Percentiles rank a stretch among this genome's conserved stretches.
Conservation (phyloP, 2,329 filamentous ascomycete genomes). For the Byssochlamys sp. region DNA sequence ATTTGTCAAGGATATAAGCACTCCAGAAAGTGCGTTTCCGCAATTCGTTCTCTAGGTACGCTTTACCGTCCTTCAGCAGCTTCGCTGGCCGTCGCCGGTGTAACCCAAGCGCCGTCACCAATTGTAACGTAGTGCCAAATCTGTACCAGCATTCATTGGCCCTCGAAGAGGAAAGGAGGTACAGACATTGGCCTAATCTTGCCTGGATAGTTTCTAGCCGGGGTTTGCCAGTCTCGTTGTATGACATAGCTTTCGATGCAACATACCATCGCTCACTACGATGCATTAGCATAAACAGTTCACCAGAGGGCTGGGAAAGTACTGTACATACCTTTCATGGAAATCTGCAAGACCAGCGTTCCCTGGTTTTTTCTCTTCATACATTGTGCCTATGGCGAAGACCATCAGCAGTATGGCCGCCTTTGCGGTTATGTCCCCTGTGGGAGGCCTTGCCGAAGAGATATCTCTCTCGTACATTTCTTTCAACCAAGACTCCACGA, state of each 20-base stretch:
- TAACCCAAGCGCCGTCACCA: constrained; percentile 39
- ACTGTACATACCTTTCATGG: constrained; percentile 20
- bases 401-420: constrained; percentile 42
- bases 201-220: constrained; percentile 50
- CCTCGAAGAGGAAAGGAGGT: constrained; percentile 49
- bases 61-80: constrained; percentile 18
- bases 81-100: constrained; percentile 25
- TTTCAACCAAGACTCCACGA: constrained; percentile 41
- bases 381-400: constrained; percentile 41
- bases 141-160: constrained; percentile 54
- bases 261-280: constrained; percentile 30
- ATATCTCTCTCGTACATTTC: constrained; percentile 32
- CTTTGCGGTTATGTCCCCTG: constrained; percentile 35
- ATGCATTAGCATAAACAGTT: background rate
- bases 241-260: constrained; percentile 27
- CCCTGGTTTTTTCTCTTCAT: constrained; percentile 33
- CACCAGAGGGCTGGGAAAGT: background rate
- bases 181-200: constrained; percentile 49
- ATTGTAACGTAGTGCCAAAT: constrained; percentile 49
- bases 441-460: constrained; percentile 27
- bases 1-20: constrained; percentile 54
- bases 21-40: constrained; percentile 54
- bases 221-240: constrained; percentile 44
- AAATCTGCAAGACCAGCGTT: constrained; percentile 13
- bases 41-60: constrained; percentile 39